These are phyloP conservation scores for Vaccinium myrtillus DNA, from an alignment of 148 eudicot genomes.

Conservation along the genomic window DNA sequence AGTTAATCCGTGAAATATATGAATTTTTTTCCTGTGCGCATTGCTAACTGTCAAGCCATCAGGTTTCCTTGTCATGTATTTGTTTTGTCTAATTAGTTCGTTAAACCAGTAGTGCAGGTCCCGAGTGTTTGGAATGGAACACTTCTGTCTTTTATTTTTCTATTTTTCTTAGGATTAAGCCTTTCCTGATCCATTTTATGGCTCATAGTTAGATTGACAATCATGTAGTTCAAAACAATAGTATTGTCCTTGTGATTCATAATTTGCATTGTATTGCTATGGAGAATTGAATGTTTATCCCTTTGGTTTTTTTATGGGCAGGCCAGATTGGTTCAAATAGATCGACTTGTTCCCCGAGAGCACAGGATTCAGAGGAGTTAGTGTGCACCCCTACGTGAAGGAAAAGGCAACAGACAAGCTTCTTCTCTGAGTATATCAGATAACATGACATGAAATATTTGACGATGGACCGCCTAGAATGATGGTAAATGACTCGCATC, in stretches of 20 bases:
- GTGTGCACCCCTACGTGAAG: constrained; percentile 69
- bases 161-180: background rate
- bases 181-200: background rate
- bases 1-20: background rate
- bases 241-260: background rate
- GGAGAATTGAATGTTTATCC: background rate
- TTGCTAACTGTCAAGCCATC: too few species aligned
- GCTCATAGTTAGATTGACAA: background rate
- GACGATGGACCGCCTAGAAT: constrained; percentile 76
- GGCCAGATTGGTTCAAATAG: constrained; percentile 76
- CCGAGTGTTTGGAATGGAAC: background rate
- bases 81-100: too few species aligned
- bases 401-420: constrained; percentile 65
- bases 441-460: constrained; percentile 73
- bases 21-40: background rate
- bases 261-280: background rate
- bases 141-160: too few species aligned
- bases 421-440: constrained; percentile 75
- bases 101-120: background rate
- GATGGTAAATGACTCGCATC: constrained; percentile 46
- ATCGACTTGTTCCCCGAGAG: constrained; percentile 65
- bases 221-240: background rate
- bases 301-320: constrained; percentile 21
- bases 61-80: too few species aligned
- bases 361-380: constrained; percentile 70